Conservation (phyloP, 441 rosid species). For the Mallotus japonicus region DNA sequence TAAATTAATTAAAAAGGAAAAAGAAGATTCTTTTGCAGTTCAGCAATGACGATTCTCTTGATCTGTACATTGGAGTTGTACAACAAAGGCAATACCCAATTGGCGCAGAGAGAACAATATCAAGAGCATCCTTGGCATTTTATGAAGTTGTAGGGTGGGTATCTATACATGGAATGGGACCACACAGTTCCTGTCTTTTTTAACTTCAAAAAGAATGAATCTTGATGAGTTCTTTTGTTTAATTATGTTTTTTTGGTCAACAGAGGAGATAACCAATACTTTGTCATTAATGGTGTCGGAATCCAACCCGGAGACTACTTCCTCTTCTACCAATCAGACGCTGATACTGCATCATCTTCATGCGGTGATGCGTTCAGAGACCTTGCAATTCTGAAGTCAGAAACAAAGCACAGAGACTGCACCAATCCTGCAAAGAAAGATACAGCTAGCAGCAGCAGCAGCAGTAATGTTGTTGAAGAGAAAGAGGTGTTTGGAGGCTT, state of each 20-base stretch:
- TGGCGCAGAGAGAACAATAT: constrained; percentile 6
- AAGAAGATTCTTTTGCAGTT: constrained; percentile 23
- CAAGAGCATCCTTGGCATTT: constrained; percentile 28
- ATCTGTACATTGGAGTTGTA: constrained; percentile 41
- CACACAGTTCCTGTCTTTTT: neutral
- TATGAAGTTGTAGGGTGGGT: constrained; percentile 48
- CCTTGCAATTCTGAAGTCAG: constrained; percentile 23
- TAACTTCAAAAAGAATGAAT: neutral
- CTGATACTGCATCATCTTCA: constrained; percentile 35
- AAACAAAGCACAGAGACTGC: neutral
- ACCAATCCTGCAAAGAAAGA: neutral
- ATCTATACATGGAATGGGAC: neutral
- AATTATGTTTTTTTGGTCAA: neutral
- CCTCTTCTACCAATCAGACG: constrained; percentile 47
- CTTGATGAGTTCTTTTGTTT: neutral
- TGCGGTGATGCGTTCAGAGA: constrained; percentile 20
- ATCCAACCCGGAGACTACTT: constrained; percentile 45
- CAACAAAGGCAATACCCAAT: constrained; percentile 21
- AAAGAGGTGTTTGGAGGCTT: constrained; percentile 49
- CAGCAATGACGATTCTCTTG: constrained; percentile 21
- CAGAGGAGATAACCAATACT: constrained; percentile 31
- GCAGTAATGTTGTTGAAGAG: neutral
- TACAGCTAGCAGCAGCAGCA: neutral
- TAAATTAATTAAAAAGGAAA: neutral
- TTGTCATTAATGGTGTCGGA: constrained; percentile 40